Evolutionary conservation across 2,329 filamentous ascomycete species (phyloP).

Genomic region (Simplicillium aogashimaense): DNA sequence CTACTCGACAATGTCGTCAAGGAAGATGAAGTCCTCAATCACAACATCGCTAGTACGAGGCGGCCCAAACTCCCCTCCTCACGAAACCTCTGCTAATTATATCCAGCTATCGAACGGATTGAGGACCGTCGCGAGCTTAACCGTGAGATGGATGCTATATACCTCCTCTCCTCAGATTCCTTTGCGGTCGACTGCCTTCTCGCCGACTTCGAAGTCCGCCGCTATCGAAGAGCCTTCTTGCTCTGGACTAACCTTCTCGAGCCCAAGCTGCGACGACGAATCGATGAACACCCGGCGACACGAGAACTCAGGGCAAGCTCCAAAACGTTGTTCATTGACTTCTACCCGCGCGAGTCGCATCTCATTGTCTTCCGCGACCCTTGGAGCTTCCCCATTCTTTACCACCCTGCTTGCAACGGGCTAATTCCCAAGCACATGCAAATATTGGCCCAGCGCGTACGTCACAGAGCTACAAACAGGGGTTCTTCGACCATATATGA

Average conservation of each 20-base stretch:
- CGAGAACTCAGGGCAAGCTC: constrained; percentile 71
- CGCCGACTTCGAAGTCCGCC: constrained; percentile 77
- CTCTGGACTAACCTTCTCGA: constrained; percentile 78
- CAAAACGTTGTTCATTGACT: constrained; percentile 78
- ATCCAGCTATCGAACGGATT: constrained; percentile 82
- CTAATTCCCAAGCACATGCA: constrained; percentile 78
- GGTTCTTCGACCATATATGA: not conserved
- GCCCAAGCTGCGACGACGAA: constrained; percentile 57
- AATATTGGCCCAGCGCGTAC: constrained; percentile 76
- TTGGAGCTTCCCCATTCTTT: constrained; percentile 89
- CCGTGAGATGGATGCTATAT: constrained; percentile 87
- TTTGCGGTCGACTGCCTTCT: constrained; percentile 91
- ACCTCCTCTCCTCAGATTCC: constrained; percentile 75
- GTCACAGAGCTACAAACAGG: not conserved
- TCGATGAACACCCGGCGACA: constrained; percentile 61
- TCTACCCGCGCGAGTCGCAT: constrained; percentile 82
- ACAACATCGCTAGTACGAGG: constrained; percentile 82
- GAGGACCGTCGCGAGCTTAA: constrained; percentile 77
- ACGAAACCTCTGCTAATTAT: constrained; percentile 7
- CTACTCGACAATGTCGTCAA: constrained; percentile 85
- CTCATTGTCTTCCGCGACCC: constrained; percentile 88
- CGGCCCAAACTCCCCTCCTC: not conserved
- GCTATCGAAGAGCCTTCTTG: constrained; percentile 71
- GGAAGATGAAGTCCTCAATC: constrained; percentile 93
- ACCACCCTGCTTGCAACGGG: constrained; percentile 80